These are phyloP conservation scores for Calonectria montana DNA, from an alignment of 2,329 filamentous ascomycete genomes.

Conservation along the genomic window DNA sequence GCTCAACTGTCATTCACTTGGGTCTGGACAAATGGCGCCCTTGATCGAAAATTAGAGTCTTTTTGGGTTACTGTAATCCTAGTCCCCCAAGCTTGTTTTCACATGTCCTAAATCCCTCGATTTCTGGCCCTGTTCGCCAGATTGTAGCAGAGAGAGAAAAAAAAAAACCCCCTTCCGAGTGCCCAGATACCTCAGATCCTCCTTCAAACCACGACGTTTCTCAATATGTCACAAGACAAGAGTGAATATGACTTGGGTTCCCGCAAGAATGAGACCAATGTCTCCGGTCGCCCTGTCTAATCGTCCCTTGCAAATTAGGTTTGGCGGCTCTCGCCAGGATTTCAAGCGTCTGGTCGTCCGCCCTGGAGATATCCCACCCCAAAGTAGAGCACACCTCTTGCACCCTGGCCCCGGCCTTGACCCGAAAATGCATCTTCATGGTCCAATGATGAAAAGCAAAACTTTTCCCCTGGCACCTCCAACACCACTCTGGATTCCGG, in stretches of 20 bases:
- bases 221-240: constrained; percentile 5
- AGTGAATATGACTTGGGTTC: constrained; percentile 26
- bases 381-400: constrained; percentile 29
- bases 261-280: constrained; percentile 25
- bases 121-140: neutral
- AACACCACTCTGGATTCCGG: constrained; percentile 21
- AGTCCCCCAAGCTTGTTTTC: constrained; percentile 5
- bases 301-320: constrained; percentile 33
- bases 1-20: constrained; percentile 5
- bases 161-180: neutral
- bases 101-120: constrained; percentile 6
- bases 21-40: neutral
- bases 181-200: neutral
- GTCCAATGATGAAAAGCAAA: constrained; percentile 33
- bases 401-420: constrained; percentile 31
- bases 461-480: constrained; percentile 36
- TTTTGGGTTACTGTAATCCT: constrained; percentile 18
- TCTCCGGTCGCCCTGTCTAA: constrained; percentile 33
- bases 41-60: constrained; percentile 19
- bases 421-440: constrained; percentile 34
- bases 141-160: neutral
- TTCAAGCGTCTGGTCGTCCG: constrained; percentile 26
- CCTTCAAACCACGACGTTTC: neutral
- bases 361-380: constrained; percentile 40
- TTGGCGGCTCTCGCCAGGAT: constrained; percentile 33